Conservation (phyloP, 73 alveolate genomes). For the Stentor coeruleus region DNA sequence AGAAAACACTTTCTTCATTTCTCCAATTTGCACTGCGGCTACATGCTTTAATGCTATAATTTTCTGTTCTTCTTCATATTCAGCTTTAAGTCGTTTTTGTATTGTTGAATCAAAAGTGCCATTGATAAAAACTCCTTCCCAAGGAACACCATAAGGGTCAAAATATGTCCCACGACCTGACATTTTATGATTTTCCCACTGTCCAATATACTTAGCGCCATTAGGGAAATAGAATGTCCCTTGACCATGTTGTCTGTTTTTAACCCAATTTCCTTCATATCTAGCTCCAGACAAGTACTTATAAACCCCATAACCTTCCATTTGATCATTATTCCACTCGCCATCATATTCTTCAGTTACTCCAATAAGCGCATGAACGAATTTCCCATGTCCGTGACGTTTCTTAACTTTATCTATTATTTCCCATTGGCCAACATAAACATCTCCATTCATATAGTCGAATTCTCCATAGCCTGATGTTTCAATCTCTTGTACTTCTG, state of each 20-base stretch:
- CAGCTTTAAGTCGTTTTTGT: constrained; percentile 79
- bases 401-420: constrained; percentile 62
- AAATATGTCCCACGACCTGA: constrained; percentile 83
- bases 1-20: constrained; percentile 64
- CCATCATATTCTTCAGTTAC: constrained; percentile 87
- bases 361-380: constrained; percentile 43
- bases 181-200: constrained; percentile 86
- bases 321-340: constrained; percentile 77
- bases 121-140: constrained; percentile 90
- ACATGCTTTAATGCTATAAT: constrained; percentile 50
- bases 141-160: constrained; percentile 74
- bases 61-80: constrained; percentile 64
- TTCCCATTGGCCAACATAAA: constrained; percentile 85
- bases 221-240: constrained; percentile 76
- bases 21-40: constrained; percentile 53
- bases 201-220: constrained; percentile 88
- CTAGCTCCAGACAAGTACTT: constrained; percentile 83
- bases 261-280: constrained; percentile 81
- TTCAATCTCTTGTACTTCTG: constrained; percentile 33
- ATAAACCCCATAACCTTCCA: constrained; percentile 89
- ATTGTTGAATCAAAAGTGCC: constrained; percentile 81
- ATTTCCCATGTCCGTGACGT: constrained; percentile 85
- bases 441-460: constrained; percentile 75
- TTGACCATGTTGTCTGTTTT: constrained; percentile 77
- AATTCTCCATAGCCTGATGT: constrained; percentile 64